Conservation (phyloP, 2,329 filamentous ascomycete species). For the Fusarium sp. region DNA sequence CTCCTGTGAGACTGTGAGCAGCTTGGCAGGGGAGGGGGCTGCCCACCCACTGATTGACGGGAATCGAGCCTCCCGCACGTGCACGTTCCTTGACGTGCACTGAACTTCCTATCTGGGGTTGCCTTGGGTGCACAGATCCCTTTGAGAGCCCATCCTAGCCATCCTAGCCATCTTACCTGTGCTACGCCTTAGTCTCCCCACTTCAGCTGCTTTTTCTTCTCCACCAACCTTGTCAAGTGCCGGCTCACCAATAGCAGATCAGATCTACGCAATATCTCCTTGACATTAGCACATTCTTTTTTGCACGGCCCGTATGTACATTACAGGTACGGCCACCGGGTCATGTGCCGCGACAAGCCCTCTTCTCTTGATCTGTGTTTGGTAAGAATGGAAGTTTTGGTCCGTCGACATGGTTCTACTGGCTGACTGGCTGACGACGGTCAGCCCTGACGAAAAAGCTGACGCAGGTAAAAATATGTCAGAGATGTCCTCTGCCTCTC, state of each 20-base stretch:
- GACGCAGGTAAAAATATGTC: background rate
- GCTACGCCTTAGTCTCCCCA: slow-evolving; percentile 29
- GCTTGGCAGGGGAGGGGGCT: slow-evolving; percentile 32
- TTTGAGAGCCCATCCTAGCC: background rate
- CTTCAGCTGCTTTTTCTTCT: slow-evolving; percentile 9
- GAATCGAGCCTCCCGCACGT: slow-evolving; percentile 36
- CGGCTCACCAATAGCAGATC: slow-evolving; percentile 16
- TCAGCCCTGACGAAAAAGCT: background rate
- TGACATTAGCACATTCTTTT: background rate
- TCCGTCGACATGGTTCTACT: background rate
- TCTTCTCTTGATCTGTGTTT: background rate
- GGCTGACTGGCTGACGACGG: background rate
- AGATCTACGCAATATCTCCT: slow-evolving; percentile 5
- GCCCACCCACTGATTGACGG: slow-evolving; percentile 21
- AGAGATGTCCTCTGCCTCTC: too few species aligned
- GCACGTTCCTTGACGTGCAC: slow-evolving; percentile 38
- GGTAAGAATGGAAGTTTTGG: background rate
- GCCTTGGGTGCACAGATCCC: slow-evolving; percentile 23
- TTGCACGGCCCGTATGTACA: background rate
- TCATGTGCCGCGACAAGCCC: background rate
- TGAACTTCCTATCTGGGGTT: slow-evolving; percentile 26
- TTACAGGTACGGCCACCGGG: background rate
- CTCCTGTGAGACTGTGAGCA: background rate
- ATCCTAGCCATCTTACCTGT: background rate
- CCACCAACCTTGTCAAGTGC: slow-evolving; percentile 20